Evolutionary conservation across 176 grass and related monocot genomes (phyloP).

Genomic region (Triticum aestivum): IWGSC_CS_RefSeq_v2.1 NC_057798.1:675944639-675945138

Average conservation of each 20-base stretch:
- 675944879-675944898: not conserved
- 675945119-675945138: not conserved
- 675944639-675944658: too few relatives aligned
- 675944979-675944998: not conserved
- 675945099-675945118: not conserved
- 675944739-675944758: not conserved
- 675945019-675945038: not conserved
- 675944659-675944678: not conserved
- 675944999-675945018: not conserved
- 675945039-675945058: not conserved
- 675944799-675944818: not conserved
- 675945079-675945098: not conserved
- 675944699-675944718: too few relatives aligned
- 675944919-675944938: not conserved
- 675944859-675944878: too few relatives aligned
- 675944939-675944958: not conserved
- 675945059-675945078: not conserved
- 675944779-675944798: not conserved
- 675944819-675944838: not conserved
- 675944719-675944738: not conserved
- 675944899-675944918: not conserved
- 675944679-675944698: too few relatives aligned
- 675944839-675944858: not conserved
- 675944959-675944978: not conserved
- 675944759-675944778: not conserved